phyloP scores from a whole-genome alignment of 2,329 filamentous ascomycete species.

The Dactylellina haptotyla region DNA sequence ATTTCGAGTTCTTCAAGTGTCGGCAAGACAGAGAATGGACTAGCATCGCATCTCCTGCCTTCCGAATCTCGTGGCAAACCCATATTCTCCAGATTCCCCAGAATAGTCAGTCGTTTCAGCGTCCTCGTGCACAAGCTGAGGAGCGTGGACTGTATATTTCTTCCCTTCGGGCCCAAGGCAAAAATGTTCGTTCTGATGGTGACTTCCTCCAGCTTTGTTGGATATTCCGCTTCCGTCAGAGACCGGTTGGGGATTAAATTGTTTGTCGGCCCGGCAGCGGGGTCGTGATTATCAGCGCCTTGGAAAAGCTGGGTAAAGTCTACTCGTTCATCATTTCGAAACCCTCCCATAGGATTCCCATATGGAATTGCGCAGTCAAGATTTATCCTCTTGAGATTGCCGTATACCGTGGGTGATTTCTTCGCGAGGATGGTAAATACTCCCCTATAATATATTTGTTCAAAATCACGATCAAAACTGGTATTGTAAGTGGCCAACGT shows the following conservation, averaged over 20 bases:
- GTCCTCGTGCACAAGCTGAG: neutral
- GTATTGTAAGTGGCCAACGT: neutral
- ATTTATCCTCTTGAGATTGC: neutral
- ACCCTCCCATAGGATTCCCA: neutral
- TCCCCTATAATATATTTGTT: neutral
- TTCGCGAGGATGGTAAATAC: neutral
- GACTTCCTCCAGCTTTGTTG: neutral
- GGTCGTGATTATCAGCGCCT: too few species aligned
- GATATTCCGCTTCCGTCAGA: neutral
- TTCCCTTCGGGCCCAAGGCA: neutral
- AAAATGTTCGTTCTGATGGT: neutral
- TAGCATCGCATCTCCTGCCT: neutral
- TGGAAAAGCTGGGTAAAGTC: neutral
- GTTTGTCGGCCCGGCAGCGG: neutral
- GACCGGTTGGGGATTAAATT: too few species aligned
- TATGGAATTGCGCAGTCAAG: neutral
- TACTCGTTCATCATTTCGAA: neutral
- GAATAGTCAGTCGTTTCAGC: neutral
- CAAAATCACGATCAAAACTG: neutral
- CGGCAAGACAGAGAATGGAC: neutral
- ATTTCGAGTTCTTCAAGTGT: neutral
- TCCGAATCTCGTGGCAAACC: neutral
- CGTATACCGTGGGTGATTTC: neutral
- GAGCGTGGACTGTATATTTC: neutral
- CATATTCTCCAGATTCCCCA: neutral